Conservation (phyloP, 345 rosid species). For the Dipteronia sinensis region DNA sequence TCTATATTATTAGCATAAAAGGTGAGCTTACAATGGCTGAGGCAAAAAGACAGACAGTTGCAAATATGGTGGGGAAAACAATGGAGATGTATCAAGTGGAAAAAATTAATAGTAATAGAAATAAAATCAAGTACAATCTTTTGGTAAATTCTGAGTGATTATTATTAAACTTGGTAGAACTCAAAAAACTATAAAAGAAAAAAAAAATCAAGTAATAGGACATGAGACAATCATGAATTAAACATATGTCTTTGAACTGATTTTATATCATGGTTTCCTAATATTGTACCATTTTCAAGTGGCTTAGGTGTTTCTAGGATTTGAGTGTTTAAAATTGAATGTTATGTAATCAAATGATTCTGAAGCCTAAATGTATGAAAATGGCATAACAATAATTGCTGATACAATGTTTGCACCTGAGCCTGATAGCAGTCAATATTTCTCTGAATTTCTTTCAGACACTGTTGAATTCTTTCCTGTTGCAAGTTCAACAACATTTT, state of each 20-base stretch:
- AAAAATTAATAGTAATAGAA: no score
- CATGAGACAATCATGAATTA: not conserved
- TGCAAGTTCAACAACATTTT: constrained; percentile 46
- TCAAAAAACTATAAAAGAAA: not conserved
- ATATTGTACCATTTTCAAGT: not conserved
- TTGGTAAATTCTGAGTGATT: not conserved
- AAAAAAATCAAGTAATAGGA: not conserved
- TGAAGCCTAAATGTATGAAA: constrained; percentile 9
- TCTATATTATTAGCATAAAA: not conserved
- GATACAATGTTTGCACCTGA: not conserved
- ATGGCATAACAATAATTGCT: not conserved
- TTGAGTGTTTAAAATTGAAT: constrained; percentile 1
- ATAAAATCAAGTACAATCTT: not conserved
- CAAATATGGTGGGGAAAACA: not conserved
- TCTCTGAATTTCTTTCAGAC: constrained; percentile 29
- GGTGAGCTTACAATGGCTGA: not conserved
- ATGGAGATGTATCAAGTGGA: not conserved
- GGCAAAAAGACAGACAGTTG: not conserved
- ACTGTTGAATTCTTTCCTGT: constrained; percentile 51
- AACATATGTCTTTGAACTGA: not conserved
- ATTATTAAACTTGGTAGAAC: not conserved
- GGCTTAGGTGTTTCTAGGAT: not conserved
- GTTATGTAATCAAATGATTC: not conserved
- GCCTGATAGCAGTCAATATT: not conserved
- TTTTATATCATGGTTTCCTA: not conserved